Conservation (phyloP, 129 eudicot genomes). For the Calendula officinalis region DNA sequence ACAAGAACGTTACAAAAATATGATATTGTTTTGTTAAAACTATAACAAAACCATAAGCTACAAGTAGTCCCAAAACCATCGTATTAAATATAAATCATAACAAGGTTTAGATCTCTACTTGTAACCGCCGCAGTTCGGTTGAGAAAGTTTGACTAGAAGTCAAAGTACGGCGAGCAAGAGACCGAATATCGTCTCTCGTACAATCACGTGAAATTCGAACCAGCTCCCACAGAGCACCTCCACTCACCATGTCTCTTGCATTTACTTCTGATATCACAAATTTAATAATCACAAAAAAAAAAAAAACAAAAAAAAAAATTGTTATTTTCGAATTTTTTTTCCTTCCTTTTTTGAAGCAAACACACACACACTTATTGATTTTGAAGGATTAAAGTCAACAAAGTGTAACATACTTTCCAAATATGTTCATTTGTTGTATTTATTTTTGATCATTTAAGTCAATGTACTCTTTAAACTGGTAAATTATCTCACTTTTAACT, state of each 20-base stretch:
- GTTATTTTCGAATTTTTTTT: not conserved
- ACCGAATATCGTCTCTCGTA: conserved; percentile 85
- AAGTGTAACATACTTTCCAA: too few species aligned
- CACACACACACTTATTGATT: too few species aligned
- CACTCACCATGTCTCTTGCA: conserved; percentile 81
- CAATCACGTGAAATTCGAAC: conserved; percentile 97
- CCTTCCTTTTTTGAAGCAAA: too few species aligned
- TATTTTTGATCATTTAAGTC: too few species aligned
- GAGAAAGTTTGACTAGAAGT: conserved; percentile 75
- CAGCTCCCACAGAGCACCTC: conserved; percentile 98
- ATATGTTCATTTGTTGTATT: too few species aligned
- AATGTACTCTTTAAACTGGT: too few species aligned
- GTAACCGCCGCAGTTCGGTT: conserved; percentile 69
- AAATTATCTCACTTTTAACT: too few species aligned
- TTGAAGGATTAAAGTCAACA: too few species aligned
- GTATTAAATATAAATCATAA: not conserved
- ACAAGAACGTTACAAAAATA: conserved; percentile 19
- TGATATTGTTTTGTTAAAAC: conserved; percentile 5
- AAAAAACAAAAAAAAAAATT: not conserved
- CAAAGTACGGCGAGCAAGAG: conserved; percentile 85
- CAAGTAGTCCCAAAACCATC: not conserved
- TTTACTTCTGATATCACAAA: conserved; percentile 65
- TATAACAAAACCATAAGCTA: conserved; percentile 2
- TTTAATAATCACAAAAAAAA: not conserved
- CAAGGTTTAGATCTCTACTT: conserved; percentile 55